These are phyloP conservation scores for Selenicereus undatus DNA, from an alignment of 148 eudicot genomes.

Conservation along the genomic window DNA sequence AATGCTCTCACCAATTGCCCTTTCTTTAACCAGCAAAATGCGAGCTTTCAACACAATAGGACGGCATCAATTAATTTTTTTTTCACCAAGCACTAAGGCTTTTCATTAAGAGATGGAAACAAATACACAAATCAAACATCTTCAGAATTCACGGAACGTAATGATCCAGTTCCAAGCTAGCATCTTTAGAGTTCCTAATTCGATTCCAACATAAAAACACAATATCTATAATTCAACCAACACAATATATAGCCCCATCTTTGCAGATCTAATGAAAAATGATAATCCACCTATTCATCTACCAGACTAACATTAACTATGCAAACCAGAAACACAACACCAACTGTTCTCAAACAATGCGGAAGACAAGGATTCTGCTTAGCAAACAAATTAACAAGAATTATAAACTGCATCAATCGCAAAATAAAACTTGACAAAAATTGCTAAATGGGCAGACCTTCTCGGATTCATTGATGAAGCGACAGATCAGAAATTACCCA, in stretches of 20 bases:
- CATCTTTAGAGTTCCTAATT: not conserved
- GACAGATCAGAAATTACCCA: not conserved
- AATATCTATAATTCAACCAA: not conserved
- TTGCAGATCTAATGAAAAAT: not conserved
- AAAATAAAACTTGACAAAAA: not conserved
- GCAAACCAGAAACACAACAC: not conserved
- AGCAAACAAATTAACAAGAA: not conserved
- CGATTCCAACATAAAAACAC: not conserved
- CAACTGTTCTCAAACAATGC: not conserved
- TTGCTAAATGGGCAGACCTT: constrained; percentile 25
- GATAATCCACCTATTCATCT: not conserved
- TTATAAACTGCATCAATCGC: not conserved
- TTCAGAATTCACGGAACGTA: no score
- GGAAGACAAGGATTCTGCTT: no score
- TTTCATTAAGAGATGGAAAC: not conserved
- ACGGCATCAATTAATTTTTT: not conserved
- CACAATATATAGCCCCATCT: not conserved
- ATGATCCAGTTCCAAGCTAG: no score
- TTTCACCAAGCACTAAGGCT: not conserved
- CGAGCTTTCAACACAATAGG: not conserved
- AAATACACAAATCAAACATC: not conserved
- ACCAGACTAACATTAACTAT: not conserved
- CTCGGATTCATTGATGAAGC: constrained; percentile 43
- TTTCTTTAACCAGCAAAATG: not conserved
- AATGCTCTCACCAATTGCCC: not conserved